Base-by-base conservation (phyloP, 352 stramenopile species). In the Hyaloperonospora brassicae region DNA sequence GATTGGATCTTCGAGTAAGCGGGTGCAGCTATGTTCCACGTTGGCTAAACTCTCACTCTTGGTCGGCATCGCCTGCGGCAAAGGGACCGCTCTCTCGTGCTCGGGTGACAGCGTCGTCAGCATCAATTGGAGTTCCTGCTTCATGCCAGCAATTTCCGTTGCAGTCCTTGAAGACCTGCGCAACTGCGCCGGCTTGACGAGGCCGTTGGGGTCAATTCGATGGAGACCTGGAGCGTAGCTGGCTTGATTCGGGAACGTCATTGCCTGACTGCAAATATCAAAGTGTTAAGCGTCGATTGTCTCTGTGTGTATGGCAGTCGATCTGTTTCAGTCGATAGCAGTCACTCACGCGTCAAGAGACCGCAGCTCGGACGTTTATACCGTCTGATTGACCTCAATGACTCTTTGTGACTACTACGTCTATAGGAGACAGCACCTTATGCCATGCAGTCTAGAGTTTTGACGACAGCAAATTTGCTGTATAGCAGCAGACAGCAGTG, bases 161-260 rank as follows among this genome's bases (percentile, higher is more conserved):
- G 47, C 9, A 22, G 43, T n/a, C 42, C 46, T 17, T 13, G 17
- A 30, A 12, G 13, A 39, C 38, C 57, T 47, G 4, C 30, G 22
- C 6, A 13, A 2, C 8, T 27, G 31, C 38, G 41, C 5, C 30
- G 47, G 43, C 13, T 34, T 31, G 22, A 52, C 31, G 17, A 40
- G 11, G 51, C 55, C 62, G 50, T 78, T 78, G 12, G 43, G 59
- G 45, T 69, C 52, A 44, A 43, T 43, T 25, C 69, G 66, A 55
- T 75, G 71, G 40, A 80, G 68, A 25, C 72, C 69, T 12, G 36
- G 36, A 70, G 50, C 62, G 65, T 87, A 89, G 47, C 68, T 65
- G 45, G 40, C 3, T 38, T 70, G 74, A 56, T 87, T 87, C 14
- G 79, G 76, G 17, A 87, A 68, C 62, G 79, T 83, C 76, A 87